Base-by-base conservation (phyloP, 352 stramenopile genomes). In the Phytopythium cucurbitacearum region DNA sequence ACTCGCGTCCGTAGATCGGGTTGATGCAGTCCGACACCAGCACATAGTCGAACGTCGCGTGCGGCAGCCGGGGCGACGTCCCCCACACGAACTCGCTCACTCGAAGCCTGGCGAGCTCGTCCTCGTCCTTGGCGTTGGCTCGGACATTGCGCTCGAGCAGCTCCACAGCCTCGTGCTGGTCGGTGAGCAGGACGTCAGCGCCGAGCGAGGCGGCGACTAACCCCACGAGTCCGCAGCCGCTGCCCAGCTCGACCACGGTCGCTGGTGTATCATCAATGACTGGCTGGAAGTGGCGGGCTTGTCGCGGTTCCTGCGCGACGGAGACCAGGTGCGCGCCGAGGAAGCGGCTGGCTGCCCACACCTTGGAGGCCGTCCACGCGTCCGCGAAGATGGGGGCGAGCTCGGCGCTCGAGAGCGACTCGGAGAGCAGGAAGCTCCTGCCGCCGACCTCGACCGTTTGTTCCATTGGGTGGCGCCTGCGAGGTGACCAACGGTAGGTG, bases 11-110 rank as follows among this genome's bases (percentile, higher is more conserved):
- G 62, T 94, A 94, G 54, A 94, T 91, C 47, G 84, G 80, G 45
- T 94, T 94, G 55, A 94, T 91, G 52, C 84, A 94, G 57, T 94
- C 84, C 4, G 84, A 94, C 16, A 92, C 60, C 46, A 94, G 61
- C 49, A 94, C 81, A 65, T 79, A 89, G 55, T 71, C 55, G 50
- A 67, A 89, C 28, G 56, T 70, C 11, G 38, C 12, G 32, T 47
- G 63, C 37, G 58, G 61, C 8, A 84, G 62, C 5, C 53, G 35
- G 6, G 43, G 16, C 15, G 65, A 52, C 2, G 69, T 74, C 37
- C 79, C 83, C 83, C 83, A 94, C 12, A 61, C 65, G 48, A 86
- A 89, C 61, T 94, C 75, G 33, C 48, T 50, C 48, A 86, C 69
- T 4, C 60, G 47, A 33, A 87, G 57, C 6, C 70, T 75, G 33